Evolutionary conservation across 768 basidiomycete genomes (phyloP), one percentile per base, ranked within the genome.

Genomic region (Dioszegia aurantiaca): DNA sequence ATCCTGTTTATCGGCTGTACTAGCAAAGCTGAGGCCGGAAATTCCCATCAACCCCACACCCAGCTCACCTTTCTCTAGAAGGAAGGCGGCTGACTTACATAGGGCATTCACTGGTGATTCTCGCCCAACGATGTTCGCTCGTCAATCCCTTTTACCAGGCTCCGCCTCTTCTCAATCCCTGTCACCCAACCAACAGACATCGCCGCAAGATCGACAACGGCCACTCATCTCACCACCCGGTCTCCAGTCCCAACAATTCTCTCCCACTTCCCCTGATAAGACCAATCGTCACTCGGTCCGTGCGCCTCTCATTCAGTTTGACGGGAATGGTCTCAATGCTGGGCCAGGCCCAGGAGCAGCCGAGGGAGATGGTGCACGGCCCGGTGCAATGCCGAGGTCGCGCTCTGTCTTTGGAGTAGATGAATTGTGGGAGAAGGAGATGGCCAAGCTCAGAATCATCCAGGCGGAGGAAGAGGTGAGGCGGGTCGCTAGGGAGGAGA

Each of bases 341-440:
- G 19, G 21, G 21, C 42, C 26, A 42, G 57, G 55, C 14, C 42
- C 26, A 42, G 57, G 55, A 6, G 6, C 33, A 6, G 33, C 33
- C 33, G 33, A 33, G 6, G 33, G 8, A 14, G 14, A 33, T 33
- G 33, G 8, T 14, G 6, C 14, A 33, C 33, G 33, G 33, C 33
- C 33, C 33, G 33, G 33, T 6, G 6, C 33, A n/a, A 72, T 80
- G 49, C 56, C 80, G 0, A 80, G 78, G 40, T 82, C 82, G 37
- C 83, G 82, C 57, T 92, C 90, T n/a, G 89, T 93, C 10, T 95
- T 94, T 68, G 92, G 92, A 1, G 87, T 89, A 0, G 92, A 95
- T 74, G 87, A 87, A n/a, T 68, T 94, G 10, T 94, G 92, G 92
- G 87, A 93, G 70, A 82, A 84, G 39, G 92, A 95, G 76, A 82